phyloP scores from a whole-genome alignment of 2,329 filamentous ascomycete genomes.

The Ophiognomonia clavigignenti-juglandacearum region DNA sequence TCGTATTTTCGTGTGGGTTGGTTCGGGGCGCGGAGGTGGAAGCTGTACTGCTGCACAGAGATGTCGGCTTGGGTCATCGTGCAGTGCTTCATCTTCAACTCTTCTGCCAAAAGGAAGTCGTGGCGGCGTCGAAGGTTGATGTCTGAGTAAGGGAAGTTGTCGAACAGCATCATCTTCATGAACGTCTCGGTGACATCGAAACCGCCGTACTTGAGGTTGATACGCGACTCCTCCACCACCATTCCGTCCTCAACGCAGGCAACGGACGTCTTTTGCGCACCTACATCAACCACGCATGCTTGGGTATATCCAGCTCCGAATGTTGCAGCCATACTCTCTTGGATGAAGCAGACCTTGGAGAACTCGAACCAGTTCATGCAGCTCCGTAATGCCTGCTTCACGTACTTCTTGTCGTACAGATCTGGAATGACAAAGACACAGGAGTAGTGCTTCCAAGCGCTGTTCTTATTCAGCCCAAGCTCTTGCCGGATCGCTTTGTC shows the following conservation, averaged over 20 bases:
- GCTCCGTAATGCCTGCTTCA: constrained; percentile 78
- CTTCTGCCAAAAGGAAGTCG: constrained; percentile 89
- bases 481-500: constrained; percentile 85
- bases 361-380: constrained; percentile 89
- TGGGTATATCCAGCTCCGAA: constrained; percentile 94
- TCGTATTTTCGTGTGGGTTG: constrained; percentile 88
- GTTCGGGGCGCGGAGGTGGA: constrained; percentile 82
- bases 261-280: constrained; percentile 94
- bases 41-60: constrained; percentile 81
- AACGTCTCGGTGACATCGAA: constrained; percentile 92
- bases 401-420: constrained; percentile 90
- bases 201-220: constrained; percentile 93
- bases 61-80: constrained; percentile 89
- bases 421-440: constrained; percentile 98
- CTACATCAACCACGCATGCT: constrained; percentile 92
- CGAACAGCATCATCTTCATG: constrained; percentile 95
- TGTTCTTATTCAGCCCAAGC: constrained; percentile 70
- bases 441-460: constrained; percentile 84
- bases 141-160: constrained; percentile 91
- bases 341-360: constrained; percentile 84
- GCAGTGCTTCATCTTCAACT: constrained; percentile 89
- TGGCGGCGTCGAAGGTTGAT: constrained; percentile 89
- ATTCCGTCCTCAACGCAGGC: constrained; percentile 97
- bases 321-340: constrained; percentile 90
- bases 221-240: constrained; percentile 86